Evolutionary conservation across 495 filamentous ascomycete species (phyloP).

Genomic region (Glarea lozoyensis): DNA sequence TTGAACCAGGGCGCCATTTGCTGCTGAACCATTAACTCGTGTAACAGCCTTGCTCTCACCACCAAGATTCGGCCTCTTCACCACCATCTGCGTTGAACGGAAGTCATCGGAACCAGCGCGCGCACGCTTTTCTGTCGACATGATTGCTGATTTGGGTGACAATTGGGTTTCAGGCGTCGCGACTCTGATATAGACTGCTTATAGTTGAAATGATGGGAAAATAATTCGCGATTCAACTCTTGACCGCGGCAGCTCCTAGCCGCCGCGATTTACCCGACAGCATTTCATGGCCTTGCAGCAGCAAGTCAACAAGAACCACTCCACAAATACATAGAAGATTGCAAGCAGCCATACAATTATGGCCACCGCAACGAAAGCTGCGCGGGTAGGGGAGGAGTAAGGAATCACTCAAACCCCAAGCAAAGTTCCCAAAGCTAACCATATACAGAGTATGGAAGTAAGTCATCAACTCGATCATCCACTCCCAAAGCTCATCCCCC

Average conservation of each 20-base stretch:
- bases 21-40: slow-evolving; percentile 55
- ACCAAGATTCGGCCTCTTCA: slow-evolving; percentile 82
- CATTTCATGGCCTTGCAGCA: too few relatives aligned
- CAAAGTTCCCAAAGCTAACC: slow-evolving; percentile 21
- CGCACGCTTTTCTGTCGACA: slow-evolving; percentile 90
- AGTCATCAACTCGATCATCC: slow-evolving; percentile 25
- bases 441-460: slow-evolving; percentile 88
- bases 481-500: not conserved
- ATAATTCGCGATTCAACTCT: slow-evolving; percentile 2
- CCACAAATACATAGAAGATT: too few relatives aligned
- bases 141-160: slow-evolving; percentile 26
- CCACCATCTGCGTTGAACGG: slow-evolving; percentile 68
- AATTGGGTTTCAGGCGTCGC: too few relatives aligned
- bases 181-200: not conserved
- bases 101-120: slow-evolving; percentile 71
- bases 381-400: slow-evolving; percentile 95
- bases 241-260: not conserved
- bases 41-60: slow-evolving; percentile 52
- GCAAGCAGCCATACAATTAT: slow-evolving; percentile 11
- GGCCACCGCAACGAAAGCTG: slow-evolving; percentile 80
- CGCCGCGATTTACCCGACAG: not conserved
- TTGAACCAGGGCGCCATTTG: slow-evolving; percentile 70
- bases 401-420: slow-evolving; percentile 26
- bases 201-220: not conserved
- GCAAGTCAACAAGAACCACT: too few relatives aligned